Percentiles rank a stretch among this genome's conserved stretches.
Conservation (phyloP, 306 rosid genomes). For the Macrotyloma uniflorum region DNA sequence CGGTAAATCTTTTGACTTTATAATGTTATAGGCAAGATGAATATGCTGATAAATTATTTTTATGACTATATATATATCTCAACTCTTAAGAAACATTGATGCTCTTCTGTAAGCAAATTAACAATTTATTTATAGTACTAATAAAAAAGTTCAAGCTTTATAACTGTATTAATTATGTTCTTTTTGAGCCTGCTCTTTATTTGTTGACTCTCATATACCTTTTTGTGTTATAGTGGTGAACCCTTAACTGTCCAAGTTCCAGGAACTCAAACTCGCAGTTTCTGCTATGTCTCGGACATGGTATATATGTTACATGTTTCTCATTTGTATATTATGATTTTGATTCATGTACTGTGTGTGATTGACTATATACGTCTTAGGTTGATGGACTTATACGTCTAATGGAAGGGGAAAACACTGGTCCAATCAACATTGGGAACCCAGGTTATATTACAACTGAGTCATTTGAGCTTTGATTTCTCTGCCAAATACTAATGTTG, state of each 20-base stretch:
- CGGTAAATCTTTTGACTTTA: slow-evolving; percentile 57
- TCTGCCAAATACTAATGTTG: slow-evolving; percentile 17
- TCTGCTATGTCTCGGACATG: slow-evolving; percentile 84
- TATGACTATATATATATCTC: slow-evolving; percentile 4
- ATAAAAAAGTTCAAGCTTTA: background rate
- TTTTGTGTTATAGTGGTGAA: slow-evolving; percentile 61
- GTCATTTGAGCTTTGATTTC: background rate
- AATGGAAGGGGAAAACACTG: slow-evolving; percentile 83
- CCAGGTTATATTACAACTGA: slow-evolving; percentile 54
- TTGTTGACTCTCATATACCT: background rate
- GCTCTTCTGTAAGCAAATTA: background rate
- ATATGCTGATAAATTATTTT: background rate
- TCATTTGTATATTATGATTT: background rate
- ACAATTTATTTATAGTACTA: background rate
- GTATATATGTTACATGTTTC: slow-evolving; percentile 40
- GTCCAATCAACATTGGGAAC: slow-evolving; percentile 88
- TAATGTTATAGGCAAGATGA: slow-evolving; percentile 1
- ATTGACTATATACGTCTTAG: slow-evolving; percentile 39
- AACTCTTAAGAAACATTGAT: background rate
- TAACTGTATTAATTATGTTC: background rate
- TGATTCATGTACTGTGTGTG: slow-evolving; percentile 4
- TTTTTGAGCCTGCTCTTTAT: background rate
- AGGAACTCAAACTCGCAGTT: slow-evolving; percentile 90
- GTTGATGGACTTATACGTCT: slow-evolving; percentile 84
- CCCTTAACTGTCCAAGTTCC: slow-evolving; percentile 76